These are phyloP conservation scores for Akanthomyces lecanii DNA, from an alignment of 2,329 filamentous ascomycete species.

Conservation along the genomic window DNA sequence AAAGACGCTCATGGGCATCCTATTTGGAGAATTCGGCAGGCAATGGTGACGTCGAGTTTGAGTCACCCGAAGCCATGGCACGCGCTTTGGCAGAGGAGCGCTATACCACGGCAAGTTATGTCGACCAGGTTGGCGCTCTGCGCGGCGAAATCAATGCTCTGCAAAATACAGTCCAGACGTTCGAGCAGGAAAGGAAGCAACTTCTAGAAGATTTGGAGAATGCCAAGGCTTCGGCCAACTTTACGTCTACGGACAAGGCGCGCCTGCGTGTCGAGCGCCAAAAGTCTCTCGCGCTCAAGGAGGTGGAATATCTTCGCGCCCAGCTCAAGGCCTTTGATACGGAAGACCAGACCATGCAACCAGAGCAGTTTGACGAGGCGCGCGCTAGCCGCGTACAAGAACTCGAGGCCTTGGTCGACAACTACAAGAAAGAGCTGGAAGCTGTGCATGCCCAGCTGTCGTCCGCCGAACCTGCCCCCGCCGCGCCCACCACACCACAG, in stretches of 20 bases:
- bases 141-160: slow-evolving; percentile 75
- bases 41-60: slow-evolving; percentile 66
- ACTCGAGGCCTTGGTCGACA: slow-evolving; percentile 79
- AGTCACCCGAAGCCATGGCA: slow-evolving; percentile 83
- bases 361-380: slow-evolving; percentile 71
- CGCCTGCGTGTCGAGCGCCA: slow-evolving; percentile 79
- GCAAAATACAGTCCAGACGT: slow-evolving; percentile 65
- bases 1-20: slow-evolving; percentile 79
- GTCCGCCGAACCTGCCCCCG: slow-evolving; percentile 49
- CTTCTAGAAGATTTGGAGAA: slow-evolving; percentile 68
- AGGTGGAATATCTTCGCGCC: slow-evolving; percentile 88
- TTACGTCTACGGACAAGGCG: slow-evolving; percentile 58
- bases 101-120: slow-evolving; percentile 71
- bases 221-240: slow-evolving; percentile 49
- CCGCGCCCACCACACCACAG: slow-evolving; percentile 30
- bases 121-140: slow-evolving; percentile 74
- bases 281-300: slow-evolving; percentile 78
- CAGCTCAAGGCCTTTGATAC: slow-evolving; percentile 85
- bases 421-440: slow-evolving; percentile 79
- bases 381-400: slow-evolving; percentile 72
- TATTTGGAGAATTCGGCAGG: slow-evolving; percentile 69
- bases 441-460: slow-evolving; percentile 70
- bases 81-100: slow-evolving; percentile 79
- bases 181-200: slow-evolving; percentile 65
- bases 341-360: slow-evolving; percentile 82